Conservation (phyloP, 495 filamentous ascomycete species). For the Xylaria intraflava region DNA sequence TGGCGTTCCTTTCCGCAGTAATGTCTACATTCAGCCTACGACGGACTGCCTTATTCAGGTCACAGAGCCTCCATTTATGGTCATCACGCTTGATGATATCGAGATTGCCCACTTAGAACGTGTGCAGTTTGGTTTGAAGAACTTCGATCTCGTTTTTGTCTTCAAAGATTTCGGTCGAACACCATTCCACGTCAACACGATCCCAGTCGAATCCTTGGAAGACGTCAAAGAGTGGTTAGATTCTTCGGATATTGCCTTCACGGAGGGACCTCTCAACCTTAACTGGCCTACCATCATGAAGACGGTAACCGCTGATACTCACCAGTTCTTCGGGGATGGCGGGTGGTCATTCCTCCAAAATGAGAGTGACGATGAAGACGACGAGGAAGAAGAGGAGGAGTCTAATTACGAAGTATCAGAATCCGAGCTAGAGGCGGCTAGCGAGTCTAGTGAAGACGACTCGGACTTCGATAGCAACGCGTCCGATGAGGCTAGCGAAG, state of each 20-base stretch:
- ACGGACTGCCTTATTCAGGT: slow-evolving; percentile 98
- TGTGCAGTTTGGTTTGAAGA: slow-evolving; percentile 97
- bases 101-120: slow-evolving; percentile 95
- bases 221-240: slow-evolving; percentile 98
- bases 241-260: slow-evolving; percentile 86
- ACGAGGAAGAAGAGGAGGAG: slow-evolving; percentile 67
- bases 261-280: slow-evolving; percentile 91
- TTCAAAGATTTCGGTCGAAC: slow-evolving; percentile 90
- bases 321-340: slow-evolving; percentile 90
- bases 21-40: slow-evolving; percentile 89
- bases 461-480: slow-evolving; percentile 91
- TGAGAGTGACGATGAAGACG: slow-evolving; percentile 81
- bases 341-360: slow-evolving; percentile 90
- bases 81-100: slow-evolving; percentile 89
- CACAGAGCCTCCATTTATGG: slow-evolving; percentile 93
- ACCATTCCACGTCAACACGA: slow-evolving; percentile 93
- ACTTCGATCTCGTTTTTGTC: slow-evolving; percentile 96
- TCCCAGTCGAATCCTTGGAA: slow-evolving; percentile 90
- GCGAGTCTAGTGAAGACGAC: slow-evolving; percentile 79
- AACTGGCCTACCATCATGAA: slow-evolving; percentile 99
- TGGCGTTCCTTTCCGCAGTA: slow-evolving; percentile 91
- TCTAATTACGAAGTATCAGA: slow-evolving; percentile 90
- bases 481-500: slow-evolving; percentile 64
- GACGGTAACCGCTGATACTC: slow-evolving; percentile 87
- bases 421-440: slow-evolving; percentile 69